A percentile compares a stretch with the other conserved stretches of the same genome.
Conservation (phyloP, 2,329 filamentous ascomycete genomes). For the Macrophomina tecta region DNA sequence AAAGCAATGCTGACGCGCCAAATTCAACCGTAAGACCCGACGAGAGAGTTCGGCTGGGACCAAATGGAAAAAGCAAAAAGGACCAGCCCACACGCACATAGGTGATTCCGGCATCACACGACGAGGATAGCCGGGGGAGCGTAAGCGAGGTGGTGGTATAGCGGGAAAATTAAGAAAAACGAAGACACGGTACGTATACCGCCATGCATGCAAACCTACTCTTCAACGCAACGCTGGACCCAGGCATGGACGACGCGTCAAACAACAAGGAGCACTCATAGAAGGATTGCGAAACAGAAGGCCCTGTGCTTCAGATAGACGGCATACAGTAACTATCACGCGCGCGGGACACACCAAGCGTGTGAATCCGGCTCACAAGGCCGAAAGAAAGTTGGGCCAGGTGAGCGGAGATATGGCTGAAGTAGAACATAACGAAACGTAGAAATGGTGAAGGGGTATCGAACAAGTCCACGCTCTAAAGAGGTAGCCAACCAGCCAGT, state of each 20-base stretch:
- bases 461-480: constrained; percentile 23
- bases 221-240: background rate
- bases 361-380: background rate
- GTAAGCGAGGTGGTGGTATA: background rate
- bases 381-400: background rate
- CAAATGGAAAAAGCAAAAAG: background rate
- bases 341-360: background rate
- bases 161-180: background rate
- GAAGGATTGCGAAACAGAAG: background rate
- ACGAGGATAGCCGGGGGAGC: background rate
- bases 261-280: background rate
- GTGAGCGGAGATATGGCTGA: background rate
- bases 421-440: constrained; percentile 2
- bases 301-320: background rate
- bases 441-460: constrained; percentile 26
- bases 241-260: background rate
- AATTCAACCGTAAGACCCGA: background rate
- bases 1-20: background rate
- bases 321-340: background rate
- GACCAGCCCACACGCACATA: background rate
- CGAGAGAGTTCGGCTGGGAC: background rate
- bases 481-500: constrained; percentile 20
- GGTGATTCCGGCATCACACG: constrained; percentile 11
- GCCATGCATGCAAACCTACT: background rate
- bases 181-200: background rate